phyloP scores from a whole-genome alignment of 192 early-diverging fungal species.

The Allomyces macrogynus region DNA sequence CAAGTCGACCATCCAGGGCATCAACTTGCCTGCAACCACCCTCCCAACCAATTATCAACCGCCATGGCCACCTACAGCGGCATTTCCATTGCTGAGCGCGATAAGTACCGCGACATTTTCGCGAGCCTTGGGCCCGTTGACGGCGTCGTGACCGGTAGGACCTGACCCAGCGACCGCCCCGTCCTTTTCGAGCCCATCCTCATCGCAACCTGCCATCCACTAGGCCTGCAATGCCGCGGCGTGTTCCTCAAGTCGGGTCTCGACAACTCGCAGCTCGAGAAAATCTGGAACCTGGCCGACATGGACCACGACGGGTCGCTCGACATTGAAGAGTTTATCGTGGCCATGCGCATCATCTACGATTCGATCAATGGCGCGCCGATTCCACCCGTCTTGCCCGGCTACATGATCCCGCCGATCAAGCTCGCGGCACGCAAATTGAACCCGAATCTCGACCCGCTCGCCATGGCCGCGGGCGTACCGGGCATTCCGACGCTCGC shows the following conservation, averaged over 20 bases:
- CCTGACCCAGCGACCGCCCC: background rate
- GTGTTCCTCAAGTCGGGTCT: slow-evolving; percentile 15
- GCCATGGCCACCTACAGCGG: too few species aligned
- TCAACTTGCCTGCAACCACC: too few species aligned
- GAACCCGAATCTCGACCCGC: slow-evolving; percentile 1
- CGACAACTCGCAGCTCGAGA: slow-evolving; percentile 15
- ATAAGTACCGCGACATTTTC: slow-evolving; percentile 34
- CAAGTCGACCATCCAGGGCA: too few species aligned
- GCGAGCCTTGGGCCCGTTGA: slow-evolving; percentile 21
- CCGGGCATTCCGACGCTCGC: slow-evolving; percentile 8
- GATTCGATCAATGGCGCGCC: slow-evolving; percentile 32
- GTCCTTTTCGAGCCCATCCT: background rate
- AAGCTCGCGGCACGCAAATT: slow-evolving; percentile 27
- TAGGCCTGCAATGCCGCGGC: slow-evolving; percentile 5
- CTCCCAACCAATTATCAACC: too few species aligned
- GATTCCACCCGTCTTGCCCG: slow-evolving; percentile 37
- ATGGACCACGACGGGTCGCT: slow-evolving; percentile 64
- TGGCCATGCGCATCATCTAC: slow-evolving; percentile 58
- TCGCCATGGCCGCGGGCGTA: background rate
- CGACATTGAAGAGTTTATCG: slow-evolving; percentile 65
- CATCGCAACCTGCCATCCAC: slow-evolving; percentile 1
- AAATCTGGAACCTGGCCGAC: slow-evolving; percentile 50
- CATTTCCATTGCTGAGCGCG: slow-evolving; percentile 21
- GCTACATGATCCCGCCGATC: slow-evolving; percentile 38
- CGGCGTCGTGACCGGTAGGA: slow-evolving; percentile 28